Conservation (phyloP, 176 grass and related monocot species). For the Aegilops longissima region DNA sequence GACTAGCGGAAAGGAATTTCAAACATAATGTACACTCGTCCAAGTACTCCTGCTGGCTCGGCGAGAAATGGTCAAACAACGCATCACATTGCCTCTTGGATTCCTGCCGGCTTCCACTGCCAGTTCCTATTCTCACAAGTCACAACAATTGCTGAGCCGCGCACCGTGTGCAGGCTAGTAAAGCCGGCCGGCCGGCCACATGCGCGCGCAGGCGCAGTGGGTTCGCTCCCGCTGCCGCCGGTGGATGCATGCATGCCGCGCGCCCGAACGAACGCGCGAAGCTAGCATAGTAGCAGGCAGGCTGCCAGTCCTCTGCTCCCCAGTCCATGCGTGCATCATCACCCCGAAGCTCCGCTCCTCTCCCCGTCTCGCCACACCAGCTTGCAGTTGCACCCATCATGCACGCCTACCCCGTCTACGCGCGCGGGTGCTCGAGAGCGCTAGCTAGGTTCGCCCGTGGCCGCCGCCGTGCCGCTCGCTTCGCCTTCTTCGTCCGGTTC, state of each 20-base stretch:
- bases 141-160: background rate
- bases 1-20: background rate
- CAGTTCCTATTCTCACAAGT: background rate
- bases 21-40: background rate
- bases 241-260: background rate
- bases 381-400: background rate
- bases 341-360: background rate
- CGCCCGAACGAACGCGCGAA: background rate
- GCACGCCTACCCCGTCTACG: slow-evolving; percentile 1
- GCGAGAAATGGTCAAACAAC: background rate
- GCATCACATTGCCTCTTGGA: background rate
- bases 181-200: slow-evolving; percentile 38
- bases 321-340: slow-evolving; percentile 41
- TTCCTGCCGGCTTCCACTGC: background rate
- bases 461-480: background rate
- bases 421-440: background rate
- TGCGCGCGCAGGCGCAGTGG: background rate
- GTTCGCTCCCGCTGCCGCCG: background rate
- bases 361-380: background rate
- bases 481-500: background rate
- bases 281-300: background rate
- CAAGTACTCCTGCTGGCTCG: background rate
- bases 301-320: background rate
- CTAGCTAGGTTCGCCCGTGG: background rate
- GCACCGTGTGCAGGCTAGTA: slow-evolving; percentile 10